Base-by-base conservation (phyloP, 78 protist genomes). In the Speleostelium caveatum region DNA sequence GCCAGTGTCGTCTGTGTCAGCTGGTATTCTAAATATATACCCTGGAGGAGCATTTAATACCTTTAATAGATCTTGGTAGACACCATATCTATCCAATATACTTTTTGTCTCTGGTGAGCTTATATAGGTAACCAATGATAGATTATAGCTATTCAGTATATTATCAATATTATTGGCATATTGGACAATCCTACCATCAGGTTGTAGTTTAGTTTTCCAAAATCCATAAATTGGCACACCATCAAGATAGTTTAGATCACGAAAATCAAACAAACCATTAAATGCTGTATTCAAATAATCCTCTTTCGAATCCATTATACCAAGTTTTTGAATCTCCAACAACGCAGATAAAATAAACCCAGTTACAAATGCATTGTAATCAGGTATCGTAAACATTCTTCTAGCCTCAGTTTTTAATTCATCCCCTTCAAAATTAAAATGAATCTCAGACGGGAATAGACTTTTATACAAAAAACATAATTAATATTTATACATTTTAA, bases 151-250 rank as follows among this genome's bases (percentile, higher is more conserved):
- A 38, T 32, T 30, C 2, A 53, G 51, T 1, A 63, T 1, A 3
- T 10, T 5, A 30, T 42, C 30, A 0, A 49, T 45, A 49, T 75
- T 75, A 0, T 30, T 2, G 42, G 86, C 63, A 62, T 6, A 49
- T 26, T 49, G 45, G n/a, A n/a, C n/a, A n/a, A n/a, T n/a, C n/a
- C n/a, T n/a, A n/a, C n/a, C n/a, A n/a, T n/a, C n/a, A n/a, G n/a
- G n/a, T n/a, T n/a, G n/a, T n/a, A n/a, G n/a, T 42, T 75, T 72
- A 33, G 73, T 36, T n/a, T n/a, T n/a, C 86, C 86, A 75, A 49
- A 75, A 75, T 19, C 51, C 36, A 53, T 65, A 77, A 0, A 21
- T 22, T 2, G 62, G 60, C 3, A 7, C 14, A 73, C 7, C 38
- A 22, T 53, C 36, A 35, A 1, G 51, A 22, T 32, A 0, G 36